phyloP scores from a whole-genome alignment of 441 rosid genomes.

The Gossypium davidsonii region DNA sequence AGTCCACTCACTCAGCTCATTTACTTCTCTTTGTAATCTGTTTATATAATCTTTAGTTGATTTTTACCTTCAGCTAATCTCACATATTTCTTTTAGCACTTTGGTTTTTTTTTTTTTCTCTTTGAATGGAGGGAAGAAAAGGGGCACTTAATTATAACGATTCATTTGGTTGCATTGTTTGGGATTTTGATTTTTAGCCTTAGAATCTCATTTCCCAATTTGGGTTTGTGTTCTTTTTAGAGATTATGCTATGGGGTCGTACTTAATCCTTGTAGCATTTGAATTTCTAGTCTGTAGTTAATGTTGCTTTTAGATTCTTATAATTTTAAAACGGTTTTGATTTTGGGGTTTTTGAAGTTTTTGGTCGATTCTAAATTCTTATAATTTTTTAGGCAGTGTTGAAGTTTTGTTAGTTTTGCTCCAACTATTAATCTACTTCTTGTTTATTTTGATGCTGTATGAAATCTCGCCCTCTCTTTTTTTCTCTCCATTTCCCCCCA shows the following conservation, averaged over 20 bases:
- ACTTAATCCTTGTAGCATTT: neutral
- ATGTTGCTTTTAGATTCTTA: neutral
- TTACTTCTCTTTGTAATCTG: neutral
- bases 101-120: neutral
- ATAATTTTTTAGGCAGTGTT: neutral
- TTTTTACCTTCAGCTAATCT: neutral
- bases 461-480: slow-evolving; percentile 23
- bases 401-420: neutral
- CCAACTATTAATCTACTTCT: neutral
- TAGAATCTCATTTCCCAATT: neutral
- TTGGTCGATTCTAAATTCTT: neutral
- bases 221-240: neutral
- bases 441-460: slow-evolving; percentile 11
- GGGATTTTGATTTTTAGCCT: neutral
- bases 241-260: neutral
- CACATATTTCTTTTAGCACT: neutral
- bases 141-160: neutral
- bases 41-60: neutral
- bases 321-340: neutral
- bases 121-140: neutral
- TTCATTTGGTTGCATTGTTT: neutral
- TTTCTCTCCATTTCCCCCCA: slow-evolving; percentile 26
- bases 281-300: neutral
- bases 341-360: neutral
- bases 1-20: neutral